phyloP scores from a whole-genome alignment of 495 filamentous ascomycete genomes.

The Neurospora sublineolata region DNA sequence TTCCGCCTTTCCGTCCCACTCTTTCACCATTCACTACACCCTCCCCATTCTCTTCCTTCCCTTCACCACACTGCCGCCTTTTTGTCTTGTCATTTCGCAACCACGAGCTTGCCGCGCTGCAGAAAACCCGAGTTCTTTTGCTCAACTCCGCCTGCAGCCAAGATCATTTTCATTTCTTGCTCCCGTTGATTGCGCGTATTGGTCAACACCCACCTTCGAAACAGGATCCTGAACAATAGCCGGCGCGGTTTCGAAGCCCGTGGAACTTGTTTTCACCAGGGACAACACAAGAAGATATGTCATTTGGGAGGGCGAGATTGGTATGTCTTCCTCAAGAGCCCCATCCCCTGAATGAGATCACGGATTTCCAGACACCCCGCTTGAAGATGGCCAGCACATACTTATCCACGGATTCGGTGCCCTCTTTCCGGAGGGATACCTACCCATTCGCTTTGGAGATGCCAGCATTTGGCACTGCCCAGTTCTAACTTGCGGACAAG shows the following conservation, averaged over 20 bases:
- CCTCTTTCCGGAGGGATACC: neutral
- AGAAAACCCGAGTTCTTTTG: neutral
- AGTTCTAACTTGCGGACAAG: neutral
- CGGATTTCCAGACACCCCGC: neutral
- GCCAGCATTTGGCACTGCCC: neutral
- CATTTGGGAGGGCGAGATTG: neutral
- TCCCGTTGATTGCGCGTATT: neutral
- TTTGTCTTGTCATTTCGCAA: neutral
- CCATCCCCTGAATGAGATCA: neutral
- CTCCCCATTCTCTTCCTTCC: neutral
- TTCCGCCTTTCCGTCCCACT: neutral
- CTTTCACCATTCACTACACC: neutral
- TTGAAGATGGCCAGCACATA: neutral
- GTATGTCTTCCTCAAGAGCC: neutral
- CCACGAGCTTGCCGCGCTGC: neutral
- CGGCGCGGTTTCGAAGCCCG: neutral
- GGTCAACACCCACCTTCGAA: neutral
- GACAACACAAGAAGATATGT: neutral
- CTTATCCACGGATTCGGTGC: neutral
- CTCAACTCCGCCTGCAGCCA: neutral
- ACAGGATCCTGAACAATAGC: neutral
- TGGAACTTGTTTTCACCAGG: neutral
- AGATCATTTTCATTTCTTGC: neutral
- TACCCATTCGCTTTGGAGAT: neutral
- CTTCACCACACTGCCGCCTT: neutral